Base-by-base conservation (phyloP, 1,284 basidiomycete genomes). In the Earliella scabrosa region DNA sequence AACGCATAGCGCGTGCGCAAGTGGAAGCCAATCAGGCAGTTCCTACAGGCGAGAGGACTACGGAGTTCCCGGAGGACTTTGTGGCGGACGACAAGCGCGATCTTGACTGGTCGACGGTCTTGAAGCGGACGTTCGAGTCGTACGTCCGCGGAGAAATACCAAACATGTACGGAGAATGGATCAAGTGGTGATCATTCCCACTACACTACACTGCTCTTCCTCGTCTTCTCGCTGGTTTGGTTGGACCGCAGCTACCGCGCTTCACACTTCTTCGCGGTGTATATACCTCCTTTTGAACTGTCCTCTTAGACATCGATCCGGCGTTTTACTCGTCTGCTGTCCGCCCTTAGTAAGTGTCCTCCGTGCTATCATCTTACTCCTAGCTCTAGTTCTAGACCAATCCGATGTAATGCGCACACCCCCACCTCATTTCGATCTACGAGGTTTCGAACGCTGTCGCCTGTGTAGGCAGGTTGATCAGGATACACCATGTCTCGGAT, bases 111-210 rank as follows among this genome's bases (percentile, higher is more conserved):
- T 82, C 90, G 23, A 88, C 93, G 14, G 92, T 96, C 34, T 70
- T 97, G 60, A 97, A 97, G 77, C 80, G 95, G 68, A 95, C 92
- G 48, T 97, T 96, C 68, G 95, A 97, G 75, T 81, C 86, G 26
- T 97, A 91, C 73, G 69, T 97, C 56, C 83, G 95, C 41, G 92
- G 89, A 21, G 95, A 97, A 75, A 76, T 80, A 59, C 93, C 94
- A 11, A 96, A 95, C 72, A 91, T 94, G 89, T 97, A 95, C 67
- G 93, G 93, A 50, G 93, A 95, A 73, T 93, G 88, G 83, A 69
- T 91, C 58, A 74, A 78, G 63, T 90, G 88, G 87, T 90, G 68
- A 76, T 59, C 11, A 36, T 26, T 26, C n/a, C 13, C 31, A n/a
- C 38, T 34, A 16, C 26, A 38, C 20, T 23, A 20, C 11, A 20